Percentiles rank a stretch among this genome's conserved stretches.
These are phyloP conservation scores for Microcera coccophila DNA, from an alignment of 2,329 filamentous ascomycete species.

Conservation along the genomic window DNA sequence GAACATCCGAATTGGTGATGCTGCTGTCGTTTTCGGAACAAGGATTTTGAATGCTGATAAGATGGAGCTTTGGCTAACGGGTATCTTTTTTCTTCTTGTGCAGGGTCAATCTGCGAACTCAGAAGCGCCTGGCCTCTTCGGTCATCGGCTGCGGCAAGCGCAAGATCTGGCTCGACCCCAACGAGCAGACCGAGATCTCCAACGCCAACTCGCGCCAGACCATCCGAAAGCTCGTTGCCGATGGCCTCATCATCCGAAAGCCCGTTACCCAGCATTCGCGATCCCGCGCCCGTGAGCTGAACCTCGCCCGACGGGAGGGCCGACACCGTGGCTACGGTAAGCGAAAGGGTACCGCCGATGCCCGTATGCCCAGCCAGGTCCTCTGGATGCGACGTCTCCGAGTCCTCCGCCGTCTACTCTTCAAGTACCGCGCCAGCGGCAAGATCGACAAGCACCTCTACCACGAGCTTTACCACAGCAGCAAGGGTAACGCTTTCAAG, in stretches of 20 bases:
- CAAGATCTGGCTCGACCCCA: constrained; percentile 99
- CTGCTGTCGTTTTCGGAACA: constrained; percentile 11
- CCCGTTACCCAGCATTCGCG: constrained; percentile 99
- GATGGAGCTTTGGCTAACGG: constrained; percentile 27
- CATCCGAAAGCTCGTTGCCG: constrained; percentile 97
- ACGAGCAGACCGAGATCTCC: constrained; percentile 98
- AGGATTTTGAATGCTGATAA: constrained; percentile 6
- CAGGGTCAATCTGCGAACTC: constrained; percentile 99
- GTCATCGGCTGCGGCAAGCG: constrained; percentile 98
- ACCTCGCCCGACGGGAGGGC: constrained; percentile 88
- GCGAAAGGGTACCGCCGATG: constrained; percentile 99
- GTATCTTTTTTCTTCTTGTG: constrained; percentile 18
- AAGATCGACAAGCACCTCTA: constrained; percentile 99
- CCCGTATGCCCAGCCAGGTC: constrained; percentile 97
- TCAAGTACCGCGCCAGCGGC: constrained; percentile 99
- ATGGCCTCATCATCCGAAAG: constrained; percentile 99
- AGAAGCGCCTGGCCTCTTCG: constrained; percentile 99
- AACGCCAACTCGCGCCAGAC: constrained; percentile 99
- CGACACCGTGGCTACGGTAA: constrained; percentile 99
- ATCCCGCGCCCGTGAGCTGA: constrained; percentile 91
- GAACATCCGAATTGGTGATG: constrained; percentile 17
- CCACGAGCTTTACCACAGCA: constrained; percentile 99
- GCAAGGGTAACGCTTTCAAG: constrained; percentile 99
- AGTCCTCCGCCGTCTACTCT: constrained; percentile 96
- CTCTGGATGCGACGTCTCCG: constrained; percentile 99